phyloP scores from a whole-genome alignment of 2,329 filamentous ascomycete genomes.

The Diaporthe ampelina region DNA sequence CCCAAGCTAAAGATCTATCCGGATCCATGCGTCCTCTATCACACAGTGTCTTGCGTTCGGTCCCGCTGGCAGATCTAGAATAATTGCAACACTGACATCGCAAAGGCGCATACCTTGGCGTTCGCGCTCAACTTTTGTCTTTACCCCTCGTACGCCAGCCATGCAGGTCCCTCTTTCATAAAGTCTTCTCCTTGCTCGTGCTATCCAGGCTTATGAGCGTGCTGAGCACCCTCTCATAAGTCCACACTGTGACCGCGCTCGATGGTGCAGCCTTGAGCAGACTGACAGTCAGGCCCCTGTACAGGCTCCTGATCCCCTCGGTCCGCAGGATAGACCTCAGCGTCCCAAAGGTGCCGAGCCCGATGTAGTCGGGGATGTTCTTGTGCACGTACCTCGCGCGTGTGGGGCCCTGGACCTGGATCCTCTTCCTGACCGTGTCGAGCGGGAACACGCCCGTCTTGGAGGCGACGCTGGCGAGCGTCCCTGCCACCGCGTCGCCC shows the following conservation, averaged over 20 bases:
- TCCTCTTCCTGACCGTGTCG: conserved; percentile 90
- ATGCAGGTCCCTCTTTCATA: not conserved
- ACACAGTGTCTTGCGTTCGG: not conserved
- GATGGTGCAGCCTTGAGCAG: conserved; percentile 94
- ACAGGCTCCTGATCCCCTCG: conserved; percentile 86
- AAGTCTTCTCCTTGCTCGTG: conserved; percentile 37
- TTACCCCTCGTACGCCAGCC: conserved; percentile 5
- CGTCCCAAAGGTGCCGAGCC: conserved; percentile 72
- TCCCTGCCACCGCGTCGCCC: conserved; percentile 86
- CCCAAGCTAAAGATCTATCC: not conserved
- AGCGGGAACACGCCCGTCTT: conserved; percentile 95
- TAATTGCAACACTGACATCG: not conserved
- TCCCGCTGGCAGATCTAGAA: not conserved
- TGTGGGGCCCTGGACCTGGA: conserved; percentile 96
- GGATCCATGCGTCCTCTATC: not conserved
- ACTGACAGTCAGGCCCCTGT: conserved; percentile 89
- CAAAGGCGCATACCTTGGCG: conserved; percentile 15
- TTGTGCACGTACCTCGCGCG: conserved; percentile 82
- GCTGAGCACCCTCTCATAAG: conserved; percentile 83
- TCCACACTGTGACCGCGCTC: conserved; percentile 94
- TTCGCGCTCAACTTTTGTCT: not conserved
- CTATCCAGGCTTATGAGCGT: conserved; percentile 62
- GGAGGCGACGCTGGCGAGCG: conserved; percentile 82
- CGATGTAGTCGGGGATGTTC: conserved; percentile 87
- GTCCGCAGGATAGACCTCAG: conserved; percentile 75